Evolutionary conservation across 2,329 filamentous ascomycete genomes (phyloP), one percentile per base, ranked within the genome.

Genomic region (Pestalotiopsis sp.): DNA sequence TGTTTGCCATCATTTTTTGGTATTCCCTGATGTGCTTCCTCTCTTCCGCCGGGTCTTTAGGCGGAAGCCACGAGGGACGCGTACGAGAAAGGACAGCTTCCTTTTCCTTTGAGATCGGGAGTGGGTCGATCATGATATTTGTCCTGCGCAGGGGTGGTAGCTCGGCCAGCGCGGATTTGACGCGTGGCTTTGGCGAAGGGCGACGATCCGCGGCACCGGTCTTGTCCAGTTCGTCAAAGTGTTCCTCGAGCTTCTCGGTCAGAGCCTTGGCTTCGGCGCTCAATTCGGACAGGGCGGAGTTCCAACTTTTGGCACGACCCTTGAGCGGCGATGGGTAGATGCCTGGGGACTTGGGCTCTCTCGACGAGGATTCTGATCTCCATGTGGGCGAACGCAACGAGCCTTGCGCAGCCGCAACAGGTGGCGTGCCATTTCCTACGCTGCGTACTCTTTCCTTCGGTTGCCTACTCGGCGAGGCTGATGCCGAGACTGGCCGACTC

Each of bases 41-140:
- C 81, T 99, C 96, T 79, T 99, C 96, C 66, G 92, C 92, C 1
- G 94, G 94, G 71, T 96, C 90, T 80, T 96, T 96, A 1, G 93
- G 93, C 0, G 93, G 93, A 2, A 96, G 83, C 93, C 93, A 96
- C 1, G 92, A 94, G 0, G 93, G 93, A 48, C 93, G 86, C 1
- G 93, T 96, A 20, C 93, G 86, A 26, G 92, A 94, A 24, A 96
- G 83, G 1, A 94, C 92, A 3, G 92, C 92, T 75, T 95, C 92
- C 77, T 96, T 96, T 79, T 96, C 93, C 78, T 93, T 94, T 59
- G 92, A 95, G 35, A 94, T 89, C 17, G 93, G 93, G 44, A 96
- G 82, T 3, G 93, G 93, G 74, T 96, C 93, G 69, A 95, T 93
- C 87, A 95, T 93, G 71, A 94, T 91, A 73, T 94, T 92, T 56